phyloP scores from a whole-genome alignment of 768 basidiomycete genomes.

The Boletus tomentosulus region DNA sequence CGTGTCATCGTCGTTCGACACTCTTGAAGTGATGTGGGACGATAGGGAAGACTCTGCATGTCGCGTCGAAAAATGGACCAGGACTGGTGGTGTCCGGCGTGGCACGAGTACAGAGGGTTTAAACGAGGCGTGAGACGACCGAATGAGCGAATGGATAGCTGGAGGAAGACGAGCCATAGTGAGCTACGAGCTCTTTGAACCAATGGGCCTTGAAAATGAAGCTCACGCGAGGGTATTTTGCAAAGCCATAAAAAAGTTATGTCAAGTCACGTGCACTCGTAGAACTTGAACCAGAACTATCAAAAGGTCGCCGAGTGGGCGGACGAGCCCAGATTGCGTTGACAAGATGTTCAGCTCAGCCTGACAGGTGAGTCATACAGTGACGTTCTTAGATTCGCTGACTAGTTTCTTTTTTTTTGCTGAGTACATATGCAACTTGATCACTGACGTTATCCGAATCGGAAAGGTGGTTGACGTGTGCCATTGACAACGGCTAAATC shows the following conservation, averaged over 20 bases:
- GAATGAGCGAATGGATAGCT: slow-evolving; percentile 9
- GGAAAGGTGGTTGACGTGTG: slow-evolving; percentile 3
- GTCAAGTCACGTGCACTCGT: slow-evolving; percentile 19
- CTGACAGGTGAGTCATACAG: neutral
- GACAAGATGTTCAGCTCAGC: neutral
- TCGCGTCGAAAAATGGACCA: slow-evolving; percentile 14
- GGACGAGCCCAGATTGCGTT: neutral
- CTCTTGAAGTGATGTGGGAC: neutral
- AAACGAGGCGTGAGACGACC: slow-evolving; percentile 6
- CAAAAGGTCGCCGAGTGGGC: neutral
- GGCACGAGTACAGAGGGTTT: slow-evolving; percentile 12
- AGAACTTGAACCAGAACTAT: neutral
- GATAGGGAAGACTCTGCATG: neutral
- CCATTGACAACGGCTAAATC: slow-evolving; percentile 9
- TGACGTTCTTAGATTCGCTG: neutral
- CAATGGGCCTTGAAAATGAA: slow-evolving; percentile 1
- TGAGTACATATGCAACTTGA: too few relatives aligned
- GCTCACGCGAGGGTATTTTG: slow-evolving; percentile 9
- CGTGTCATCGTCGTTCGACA: slow-evolving; percentile 16
- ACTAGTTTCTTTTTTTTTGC: neutral
- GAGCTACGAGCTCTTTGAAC: neutral
- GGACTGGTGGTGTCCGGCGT: slow-evolving; percentile 11
- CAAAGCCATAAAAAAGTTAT: slow-evolving; percentile 3
- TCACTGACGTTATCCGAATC: too few relatives aligned
- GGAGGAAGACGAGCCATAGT: slow-evolving; percentile 23